A percentile compares a stretch with the other conserved stretches of the same genome.
These are phyloP conservation scores for Corymbia calophylla DNA, from an alignment of 441 rosid species.

Conservation along the genomic window DNA sequence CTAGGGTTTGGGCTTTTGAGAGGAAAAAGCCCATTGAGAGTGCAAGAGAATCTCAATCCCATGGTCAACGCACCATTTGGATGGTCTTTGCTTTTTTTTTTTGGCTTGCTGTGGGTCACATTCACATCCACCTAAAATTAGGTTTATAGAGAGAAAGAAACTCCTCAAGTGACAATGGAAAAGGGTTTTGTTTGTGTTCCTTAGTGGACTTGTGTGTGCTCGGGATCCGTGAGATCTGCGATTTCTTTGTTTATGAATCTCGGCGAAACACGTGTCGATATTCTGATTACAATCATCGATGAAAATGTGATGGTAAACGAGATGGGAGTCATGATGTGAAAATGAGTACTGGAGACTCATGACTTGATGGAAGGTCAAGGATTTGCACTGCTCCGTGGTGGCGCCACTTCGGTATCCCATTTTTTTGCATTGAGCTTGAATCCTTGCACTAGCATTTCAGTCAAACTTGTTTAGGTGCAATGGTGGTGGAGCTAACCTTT, in stretches of 20 bases:
- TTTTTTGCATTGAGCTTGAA: rapidly evolving
- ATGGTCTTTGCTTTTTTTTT: background rate
- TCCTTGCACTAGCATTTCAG: background rate
- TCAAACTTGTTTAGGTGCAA: background rate
- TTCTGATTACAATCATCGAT: rapidly evolving
- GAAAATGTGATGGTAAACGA: background rate
- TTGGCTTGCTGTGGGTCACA: too few relatives aligned
- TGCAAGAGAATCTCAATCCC: background rate
- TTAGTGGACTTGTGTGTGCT: rapidly evolving
- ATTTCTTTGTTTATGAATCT: background rate
- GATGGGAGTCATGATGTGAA: background rate
- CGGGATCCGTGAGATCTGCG: rapidly evolving
- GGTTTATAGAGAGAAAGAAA: background rate
- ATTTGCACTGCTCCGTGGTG: rapidly evolving
- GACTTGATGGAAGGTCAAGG: background rate
- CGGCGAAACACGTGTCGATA: rapidly evolving
- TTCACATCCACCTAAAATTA: background rate
- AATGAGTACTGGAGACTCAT: rapidly evolving
- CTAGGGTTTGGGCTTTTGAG: background rate
- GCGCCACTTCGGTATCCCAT: background rate
- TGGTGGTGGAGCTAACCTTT: background rate
- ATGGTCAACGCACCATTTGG: background rate
- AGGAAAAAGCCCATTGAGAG: background rate
- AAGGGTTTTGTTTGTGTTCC: background rate
- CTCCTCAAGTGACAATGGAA: background rate